Base-by-base conservation (phyloP, 306 rosid genomes). In the Acacia confusa region DNA sequence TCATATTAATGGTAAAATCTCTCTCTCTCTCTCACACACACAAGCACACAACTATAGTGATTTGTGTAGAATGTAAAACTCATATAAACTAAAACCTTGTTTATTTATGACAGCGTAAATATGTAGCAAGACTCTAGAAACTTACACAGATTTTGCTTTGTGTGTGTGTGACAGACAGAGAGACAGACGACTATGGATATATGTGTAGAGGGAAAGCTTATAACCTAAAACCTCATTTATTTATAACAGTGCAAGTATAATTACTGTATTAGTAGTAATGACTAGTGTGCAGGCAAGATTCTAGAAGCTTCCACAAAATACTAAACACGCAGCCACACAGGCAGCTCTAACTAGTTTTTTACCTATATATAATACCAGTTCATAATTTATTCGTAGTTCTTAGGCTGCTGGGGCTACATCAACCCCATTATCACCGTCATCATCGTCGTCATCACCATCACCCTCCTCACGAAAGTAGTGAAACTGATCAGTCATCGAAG, bases 361-460 rank as follows among this genome's bases (percentile, higher is more conserved):
- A 25, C 19, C 3, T 47, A 41, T 69, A 48, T 50, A 14, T 70
- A 50, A 20, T 64, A 69, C 24, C 78, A 82, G 70, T 52, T 73
- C 58, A 58, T 32, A 30, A 45, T 44, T 53, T 63, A 44, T 60
- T 75, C 50, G 24, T 44, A 10, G 58, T 24, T 28, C 36, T 20
- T 65, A 88, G 11, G 94, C 89, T 1, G 92, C 92, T 0, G 88
- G 94, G 0, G 92, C 92, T 28, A 90, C 50, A 28, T 74, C 79
- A 0, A 78, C 12, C 4, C 85, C 86, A 1, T 55, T 25, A 5
- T 82, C 78, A 7, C 70, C 87, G 2, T 90, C 92, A 0, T 76
- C 88, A 0, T 86, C 86, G 0, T 87, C 88, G 0, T 90, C 92
- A 0, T 86, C 90, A 0, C 70, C 89, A 0, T 84, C 88, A 1